Evolutionary conservation across 441 rosid genomes (phyloP).

Genomic region (Mallotus japonicus): DNA sequence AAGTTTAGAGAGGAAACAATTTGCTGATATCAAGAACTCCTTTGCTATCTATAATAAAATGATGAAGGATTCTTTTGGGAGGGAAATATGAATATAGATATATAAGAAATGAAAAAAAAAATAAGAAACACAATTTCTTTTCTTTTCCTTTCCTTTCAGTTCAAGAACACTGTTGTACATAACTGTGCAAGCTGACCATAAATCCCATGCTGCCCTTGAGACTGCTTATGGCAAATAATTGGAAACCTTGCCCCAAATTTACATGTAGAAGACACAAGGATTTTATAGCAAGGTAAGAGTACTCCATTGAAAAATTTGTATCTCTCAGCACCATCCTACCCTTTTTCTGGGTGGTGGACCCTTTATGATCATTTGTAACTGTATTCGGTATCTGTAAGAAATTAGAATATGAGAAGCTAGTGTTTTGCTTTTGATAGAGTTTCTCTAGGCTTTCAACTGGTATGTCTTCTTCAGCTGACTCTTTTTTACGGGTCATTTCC

Average conservation of each 20-base stretch:
- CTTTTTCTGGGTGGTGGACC: slow-evolving; percentile 25
- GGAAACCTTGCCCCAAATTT: slow-evolving; percentile 49
- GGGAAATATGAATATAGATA: slow-evolving; percentile 1
- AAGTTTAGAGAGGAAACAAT: not conserved
- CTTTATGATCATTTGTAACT: slow-evolving; percentile 25
- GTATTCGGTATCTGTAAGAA: slow-evolving; percentile 37
- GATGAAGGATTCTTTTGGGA: not conserved
- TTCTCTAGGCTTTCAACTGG: slow-evolving; percentile 43
- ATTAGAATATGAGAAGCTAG: slow-evolving; percentile 24
- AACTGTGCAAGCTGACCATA: slow-evolving; percentile 50
- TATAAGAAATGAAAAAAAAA: not conserved
- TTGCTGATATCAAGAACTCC: not conserved
- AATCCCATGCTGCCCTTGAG: slow-evolving; percentile 40
- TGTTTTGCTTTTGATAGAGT: slow-evolving; percentile 46
- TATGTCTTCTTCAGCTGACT: slow-evolving; percentile 31
- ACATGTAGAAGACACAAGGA: slow-evolving; percentile 40
- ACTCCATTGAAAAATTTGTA: slow-evolving; percentile 27
- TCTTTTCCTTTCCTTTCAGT: slow-evolving; percentile 23
- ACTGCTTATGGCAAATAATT: slow-evolving; percentile 52
- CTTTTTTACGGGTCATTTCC: not conserved
- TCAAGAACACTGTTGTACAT: slow-evolving; percentile 53
- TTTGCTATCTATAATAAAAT: slow-evolving; percentile 23
- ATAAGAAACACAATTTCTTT: not conserved
- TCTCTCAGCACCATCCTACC: slow-evolving; percentile 34
- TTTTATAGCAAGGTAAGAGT: slow-evolving; percentile 32